Conservation (phyloP, 2,329 filamentous ascomycete species). For the Teratosphaeria zuluensis region DNA sequence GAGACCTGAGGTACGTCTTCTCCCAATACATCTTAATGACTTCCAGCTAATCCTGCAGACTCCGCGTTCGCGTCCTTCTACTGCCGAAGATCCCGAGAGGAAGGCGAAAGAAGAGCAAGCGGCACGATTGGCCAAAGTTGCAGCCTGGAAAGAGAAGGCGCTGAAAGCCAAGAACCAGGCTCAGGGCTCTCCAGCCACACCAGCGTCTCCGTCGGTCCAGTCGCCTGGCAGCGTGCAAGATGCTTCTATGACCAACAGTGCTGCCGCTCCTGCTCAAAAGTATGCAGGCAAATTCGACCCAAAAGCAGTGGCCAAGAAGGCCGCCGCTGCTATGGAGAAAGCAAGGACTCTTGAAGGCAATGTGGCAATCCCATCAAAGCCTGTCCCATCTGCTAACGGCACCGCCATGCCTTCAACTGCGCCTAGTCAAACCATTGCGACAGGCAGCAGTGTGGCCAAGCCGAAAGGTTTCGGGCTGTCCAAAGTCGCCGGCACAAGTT, state of each 20-base stretch:
- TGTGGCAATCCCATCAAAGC: conserved; percentile 35
- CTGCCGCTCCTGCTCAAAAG: conserved; percentile 32
- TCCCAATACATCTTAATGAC: not conserved
- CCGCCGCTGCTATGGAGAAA: conserved; percentile 47
- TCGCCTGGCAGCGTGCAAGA: conserved; percentile 22
- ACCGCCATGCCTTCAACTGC: not conserved
- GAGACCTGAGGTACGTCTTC: conserved; percentile 47
- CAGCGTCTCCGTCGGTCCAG: conserved; percentile 14
- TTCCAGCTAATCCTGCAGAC: conserved; percentile 5
- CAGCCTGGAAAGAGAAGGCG: conserved; percentile 80
- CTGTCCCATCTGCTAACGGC: conserved; percentile 15
- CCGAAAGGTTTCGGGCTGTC: conserved; percentile 28
- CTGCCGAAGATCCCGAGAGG: conserved; percentile 8
- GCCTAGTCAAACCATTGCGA: not conserved
- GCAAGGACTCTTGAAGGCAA: conserved; percentile 44
- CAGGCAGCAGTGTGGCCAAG: conserved; percentile 7
- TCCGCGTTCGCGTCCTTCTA: conserved; percentile 12
- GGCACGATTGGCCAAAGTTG: conserved; percentile 61
- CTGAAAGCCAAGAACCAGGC: conserved; percentile 40
- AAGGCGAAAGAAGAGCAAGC: conserved; percentile 4
- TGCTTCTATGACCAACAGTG: conserved; percentile 14
- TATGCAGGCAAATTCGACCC: conserved; percentile 78
- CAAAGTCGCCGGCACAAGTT: conserved; percentile 37
- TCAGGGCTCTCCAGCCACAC: not conserved
- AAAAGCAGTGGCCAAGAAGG: conserved; percentile 75